Evolutionary conservation across 2,329 filamentous ascomycete genomes (phyloP), one percentile per base, ranked within the genome.

Genomic region (Calycina marina): DNA sequence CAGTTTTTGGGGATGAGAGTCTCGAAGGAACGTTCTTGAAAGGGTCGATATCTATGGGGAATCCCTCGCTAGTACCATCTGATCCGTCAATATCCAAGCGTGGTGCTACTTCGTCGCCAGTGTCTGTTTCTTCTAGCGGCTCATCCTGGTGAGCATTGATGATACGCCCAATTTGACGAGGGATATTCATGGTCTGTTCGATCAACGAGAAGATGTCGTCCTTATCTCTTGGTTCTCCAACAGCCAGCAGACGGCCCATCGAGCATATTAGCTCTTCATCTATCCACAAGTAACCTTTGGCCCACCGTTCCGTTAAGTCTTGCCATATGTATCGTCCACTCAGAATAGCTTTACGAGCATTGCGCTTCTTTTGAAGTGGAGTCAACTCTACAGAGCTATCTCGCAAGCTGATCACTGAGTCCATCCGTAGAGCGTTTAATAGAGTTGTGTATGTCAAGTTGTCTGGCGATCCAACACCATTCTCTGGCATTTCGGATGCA

Each of bases 171-270:
- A 49, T 12, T 42, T 60, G 50, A 31, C 72, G 69, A 18, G 77
- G 71, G 25, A 93, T 67, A 28, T 72, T 68, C 72, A 88, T 86
- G 1, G 84, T 81, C 55, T 93, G 77, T 43, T 84, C 67, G n/a
- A 92, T 56, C 13, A 94, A 61, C 24, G 70, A 69, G 14, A 93
- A 65, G 2, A 93, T 62, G 45, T 83, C 72, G 40, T 78, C 71
- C 54, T 68, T 75, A 44, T 90, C 76, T 30, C 62, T 56, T 12
- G 68, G 60, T 8, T 65, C 59, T 11, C 79, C 73, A 30, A 77
- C 58, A 14, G 85, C 57, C n/a, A 96, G 61, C 3, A 93, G 45
- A 20, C 76, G 67, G 4, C 77, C 84, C 81, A 96, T 93, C 17
- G 79, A 66, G 48, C 72, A 77, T 3, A 92, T 77, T 13, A 96